Base-by-base conservation (phyloP, 169 alveolate species). In the Babesia divergens region DNA sequence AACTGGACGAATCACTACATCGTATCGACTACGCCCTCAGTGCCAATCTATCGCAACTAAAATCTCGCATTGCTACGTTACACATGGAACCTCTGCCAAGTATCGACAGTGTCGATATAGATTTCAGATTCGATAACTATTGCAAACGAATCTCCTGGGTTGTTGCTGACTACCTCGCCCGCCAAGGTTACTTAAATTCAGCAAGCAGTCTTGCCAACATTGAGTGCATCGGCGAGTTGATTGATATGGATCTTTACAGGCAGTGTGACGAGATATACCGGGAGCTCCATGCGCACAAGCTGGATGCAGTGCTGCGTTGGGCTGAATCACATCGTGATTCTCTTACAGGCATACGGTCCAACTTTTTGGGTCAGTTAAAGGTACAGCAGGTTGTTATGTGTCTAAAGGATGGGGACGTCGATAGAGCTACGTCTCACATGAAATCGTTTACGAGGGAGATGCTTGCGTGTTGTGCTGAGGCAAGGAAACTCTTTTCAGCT, bases 131-230 rank as follows among this genome's bases (percentile, higher is more conserved):
- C 53, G 83, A 70, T n/a, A 42, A 67, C 6, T 65, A 69, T 37
- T 58, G 84, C 29, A 69, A 71, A 51, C 55, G 88, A 22, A 79
- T 80, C 14, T 58, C 84, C 0, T 80, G 88, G 88, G 40, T 70
- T 8, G 62, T 70, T 11, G 50, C 69, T 26, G 83, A 80, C 31
- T 80, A 69, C 43, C 65, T 80, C n/a, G 18, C 66, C 7, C 74
- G 83, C 29, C 43, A 42, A 34, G 69, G 77, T 13, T 80, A 44
- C 71, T 38, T 43, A 5, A 18, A 35, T 34, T 37, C 88, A 16
- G 84, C 75, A 4, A 28, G 16, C 29, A 44, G 32, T 11, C 35
- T 59, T 13, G 65, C 34, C 50, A 60, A 34, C 11, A 14, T 6
- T 22, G 88, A 80, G 22, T 20, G 34, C 24, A 55, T 80, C n/a